Evolutionary conservation across 208 protist species (phyloP), one percentile per base, ranked within the genome.

Genomic region (Crithidia brevicula): DNA sequence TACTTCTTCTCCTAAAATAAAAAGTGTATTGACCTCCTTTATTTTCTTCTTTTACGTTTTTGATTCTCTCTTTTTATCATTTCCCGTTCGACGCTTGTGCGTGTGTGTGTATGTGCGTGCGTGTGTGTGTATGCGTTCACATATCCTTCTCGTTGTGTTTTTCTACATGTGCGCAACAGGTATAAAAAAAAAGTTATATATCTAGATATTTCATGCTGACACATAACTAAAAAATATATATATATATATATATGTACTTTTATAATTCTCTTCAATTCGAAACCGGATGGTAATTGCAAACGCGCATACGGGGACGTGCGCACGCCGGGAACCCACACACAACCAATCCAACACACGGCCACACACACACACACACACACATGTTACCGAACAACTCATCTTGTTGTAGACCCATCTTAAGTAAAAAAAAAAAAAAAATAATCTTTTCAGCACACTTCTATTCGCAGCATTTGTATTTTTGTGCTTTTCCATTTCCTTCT

Each of bases 1-100:
- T 66, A 45, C 36, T 54, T 67, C 36, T 66, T 52, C 33, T 54
- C 7, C 45, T 52, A 23, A 1, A 50, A 49, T 30, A 34, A 34
- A 13, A 54, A 54, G 49, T 34, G 22, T 54, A 22, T n/a, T 54
- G 16, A 34, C 4, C 15, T 54, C 49, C 13, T 31, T 36, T 31
- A n/a, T 3, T 38, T 27, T 60, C 34, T 13, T 40, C 22, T 22
- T 6, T 61, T 43, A 0, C 36, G 10, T 40, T 31, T 36, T 13
- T 10, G 1, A 9, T 27, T 60, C 36, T 16, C 42, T n/a, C 6
- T 47, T 47, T 47, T 40, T 20, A 46, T 7, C 18, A 3, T 47
- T 31, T 10, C 36, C n/a, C 20, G 51, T 40, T 25, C 22, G 51
- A 31, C 53, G 25, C 16, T 7, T 62, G 10, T 63, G 10, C 57